Percentiles rank a stretch among this genome's conserved stretches.
Conservation (phyloP, 1,284 basidiomycete species). For the Ceratobasidium sp. region DNA sequence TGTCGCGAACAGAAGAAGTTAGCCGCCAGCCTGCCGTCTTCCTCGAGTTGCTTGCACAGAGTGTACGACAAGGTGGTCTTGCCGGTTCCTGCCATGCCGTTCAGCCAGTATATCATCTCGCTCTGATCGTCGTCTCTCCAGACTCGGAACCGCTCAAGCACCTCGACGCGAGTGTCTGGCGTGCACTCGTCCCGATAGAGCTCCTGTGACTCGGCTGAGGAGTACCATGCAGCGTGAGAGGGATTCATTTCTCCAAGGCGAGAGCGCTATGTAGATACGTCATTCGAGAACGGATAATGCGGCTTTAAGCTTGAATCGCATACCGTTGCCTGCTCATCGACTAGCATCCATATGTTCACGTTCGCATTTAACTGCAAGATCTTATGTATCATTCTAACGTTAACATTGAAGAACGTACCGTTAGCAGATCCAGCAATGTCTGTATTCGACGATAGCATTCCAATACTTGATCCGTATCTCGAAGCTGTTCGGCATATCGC, state of each 20-base stretch:
- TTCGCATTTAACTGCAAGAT: neutral
- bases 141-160: neutral
- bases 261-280: no score
- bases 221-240: neutral
- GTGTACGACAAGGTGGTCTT: neutral
- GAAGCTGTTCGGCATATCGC: neutral
- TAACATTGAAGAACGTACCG: neutral
- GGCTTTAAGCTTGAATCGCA: neutral
- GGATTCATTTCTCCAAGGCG: neutral
- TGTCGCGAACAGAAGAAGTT: slow-evolving; percentile 3
- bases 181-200: neutral
- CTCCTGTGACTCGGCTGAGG: neutral
- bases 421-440: neutral
- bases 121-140: neutral
- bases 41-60: neutral
- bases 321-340: slow-evolving; percentile 12
- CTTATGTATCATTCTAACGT: neutral
- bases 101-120: slow-evolving; percentile 14
- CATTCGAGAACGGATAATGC: no score
- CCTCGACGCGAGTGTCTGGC: neutral
- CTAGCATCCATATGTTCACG: neutral
- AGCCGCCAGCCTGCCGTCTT: neutral
- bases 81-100: slow-evolving; percentile 11
- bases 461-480: neutral
- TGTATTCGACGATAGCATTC: slow-evolving; percentile 16